Conservation (phyloP, 345 rosid genomes). For the Brassica rapa region DNA sequence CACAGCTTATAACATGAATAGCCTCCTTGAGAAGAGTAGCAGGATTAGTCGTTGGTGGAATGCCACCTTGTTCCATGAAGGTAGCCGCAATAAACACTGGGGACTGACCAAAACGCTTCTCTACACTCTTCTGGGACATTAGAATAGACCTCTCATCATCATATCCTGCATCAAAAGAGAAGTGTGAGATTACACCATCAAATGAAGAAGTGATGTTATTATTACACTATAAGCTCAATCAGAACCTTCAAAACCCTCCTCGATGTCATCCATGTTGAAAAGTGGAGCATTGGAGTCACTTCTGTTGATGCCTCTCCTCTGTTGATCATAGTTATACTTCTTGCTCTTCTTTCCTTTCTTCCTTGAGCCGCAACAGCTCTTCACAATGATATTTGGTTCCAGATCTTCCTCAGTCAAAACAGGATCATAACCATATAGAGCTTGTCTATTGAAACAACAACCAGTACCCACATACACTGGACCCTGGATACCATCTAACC, state of each 20-base stretch:
- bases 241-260: slow-evolving; percentile 93
- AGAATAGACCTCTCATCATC: slow-evolving; percentile 73
- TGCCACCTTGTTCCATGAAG: slow-evolving; percentile 94
- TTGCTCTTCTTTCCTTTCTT: slow-evolving; percentile 70
- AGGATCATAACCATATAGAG: slow-evolving; percentile 95
- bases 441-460: slow-evolving; percentile 97
- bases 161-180: slow-evolving; percentile 71
- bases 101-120: slow-evolving; percentile 96
- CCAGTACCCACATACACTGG: slow-evolving; percentile 99
- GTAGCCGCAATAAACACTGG: slow-evolving; percentile 97
- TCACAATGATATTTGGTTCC: slow-evolving; percentile 85
- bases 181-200: too few relatives aligned
- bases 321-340: slow-evolving; percentile 64
- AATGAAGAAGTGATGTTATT: too few relatives aligned
- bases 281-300: slow-evolving; percentile 88
- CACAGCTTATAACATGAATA: slow-evolving; percentile 97
- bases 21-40: slow-evolving; percentile 90
- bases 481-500: slow-evolving; percentile 93
- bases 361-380: slow-evolving; percentile 90
- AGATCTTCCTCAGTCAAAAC: slow-evolving; percentile 89
- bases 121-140: slow-evolving; percentile 81
- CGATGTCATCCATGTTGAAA: slow-evolving; percentile 87
- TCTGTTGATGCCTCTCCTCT: slow-evolving; percentile 70
- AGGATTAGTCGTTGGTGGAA: slow-evolving; percentile 87
- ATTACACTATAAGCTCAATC: too few relatives aligned